These are phyloP conservation scores for Lepidium campestre DNA, from an alignment of 441 rosid species.

Conservation along the genomic window DNA sequence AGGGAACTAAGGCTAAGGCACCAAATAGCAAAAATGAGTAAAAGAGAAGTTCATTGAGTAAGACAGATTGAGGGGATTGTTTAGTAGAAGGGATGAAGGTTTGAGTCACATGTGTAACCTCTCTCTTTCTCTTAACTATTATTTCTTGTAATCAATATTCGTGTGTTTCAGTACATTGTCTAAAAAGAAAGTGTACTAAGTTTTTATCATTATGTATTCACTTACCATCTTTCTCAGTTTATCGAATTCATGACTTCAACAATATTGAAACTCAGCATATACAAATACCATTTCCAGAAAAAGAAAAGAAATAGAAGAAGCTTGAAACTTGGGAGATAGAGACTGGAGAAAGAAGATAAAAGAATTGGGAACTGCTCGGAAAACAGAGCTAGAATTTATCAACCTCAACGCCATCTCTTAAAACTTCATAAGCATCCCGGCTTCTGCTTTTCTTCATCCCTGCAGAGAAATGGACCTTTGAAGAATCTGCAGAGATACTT, in stretches of 20 bases:
- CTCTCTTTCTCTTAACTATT: neutral
- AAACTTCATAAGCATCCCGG: slow-evolving; percentile 58
- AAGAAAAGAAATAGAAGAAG: neutral
- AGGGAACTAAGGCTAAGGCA: neutral
- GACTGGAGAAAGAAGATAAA: slow-evolving; percentile 7
- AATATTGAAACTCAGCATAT: neutral
- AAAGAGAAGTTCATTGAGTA: neutral
- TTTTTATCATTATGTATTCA: neutral
- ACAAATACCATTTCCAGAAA: neutral
- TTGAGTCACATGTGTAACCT: neutral
- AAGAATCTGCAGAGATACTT: slow-evolving; percentile 62
- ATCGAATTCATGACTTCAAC: slow-evolving; percentile 9
- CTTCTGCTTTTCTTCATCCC: slow-evolving; percentile 86
- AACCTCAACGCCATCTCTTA: slow-evolving; percentile 54
- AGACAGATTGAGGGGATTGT: neutral
- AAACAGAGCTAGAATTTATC: slow-evolving; percentile 51
- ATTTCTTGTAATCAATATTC: neutral
- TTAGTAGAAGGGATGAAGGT: neutral
- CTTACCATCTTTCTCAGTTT: neutral
- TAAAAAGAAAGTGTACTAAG: neutral
- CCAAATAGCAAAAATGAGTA: slow-evolving; percentile 1
- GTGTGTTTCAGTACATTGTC: slow-evolving; percentile 4
- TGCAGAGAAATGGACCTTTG: slow-evolving; percentile 86
- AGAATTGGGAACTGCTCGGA: neutral
- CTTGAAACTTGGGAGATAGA: neutral